phyloP scores from a whole-genome alignment of 108 stramenopile genomes.

The Nitzschia palea region DNA sequence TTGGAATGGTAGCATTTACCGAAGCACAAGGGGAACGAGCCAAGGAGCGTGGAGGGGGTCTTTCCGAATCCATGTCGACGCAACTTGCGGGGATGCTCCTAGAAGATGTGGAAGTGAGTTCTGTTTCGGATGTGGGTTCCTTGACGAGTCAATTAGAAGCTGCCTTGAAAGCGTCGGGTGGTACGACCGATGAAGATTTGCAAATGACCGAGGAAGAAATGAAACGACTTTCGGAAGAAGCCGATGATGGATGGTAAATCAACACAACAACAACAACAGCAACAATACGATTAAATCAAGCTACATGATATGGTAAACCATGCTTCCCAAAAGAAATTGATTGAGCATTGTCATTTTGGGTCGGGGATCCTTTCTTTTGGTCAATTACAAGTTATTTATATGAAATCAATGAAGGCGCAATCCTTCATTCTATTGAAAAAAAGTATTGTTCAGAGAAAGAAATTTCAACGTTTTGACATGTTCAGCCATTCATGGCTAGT shows the following conservation, averaged over 20 bases:
- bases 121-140: constrained; percentile 72
- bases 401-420: too few relatives aligned
- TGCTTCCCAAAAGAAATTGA: too few relatives aligned
- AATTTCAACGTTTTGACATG: too few relatives aligned
- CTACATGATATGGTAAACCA: too few relatives aligned
- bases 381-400: too few relatives aligned
- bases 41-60: constrained; percentile 72
- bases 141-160: constrained; percentile 77
- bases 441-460: too few relatives aligned
- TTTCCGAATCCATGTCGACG: constrained; percentile 78
- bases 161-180: constrained; percentile 66
- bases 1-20: constrained; percentile 76
- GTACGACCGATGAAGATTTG: constrained; percentile 47
- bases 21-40: constrained; percentile 80
- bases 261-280: too few relatives aligned
- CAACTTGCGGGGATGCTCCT: constrained; percentile 67
- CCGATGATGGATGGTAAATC: constrained; percentile 88
- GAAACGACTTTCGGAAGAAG: constrained; percentile 76
- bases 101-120: constrained; percentile 85
- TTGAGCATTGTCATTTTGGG: too few relatives aligned
- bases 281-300: too few relatives aligned
- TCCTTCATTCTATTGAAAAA: too few relatives aligned
- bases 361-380: too few relatives aligned
- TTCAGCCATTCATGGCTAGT: too few relatives aligned
- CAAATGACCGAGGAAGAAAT: constrained; percentile 81